A percentile compares a stretch with the other conserved stretches of the same genome.
These are phyloP conservation scores for Trichomonascaceae sp. DNA, from an alignment of 1,139 yeast species.

Conservation along the genomic window DNA sequence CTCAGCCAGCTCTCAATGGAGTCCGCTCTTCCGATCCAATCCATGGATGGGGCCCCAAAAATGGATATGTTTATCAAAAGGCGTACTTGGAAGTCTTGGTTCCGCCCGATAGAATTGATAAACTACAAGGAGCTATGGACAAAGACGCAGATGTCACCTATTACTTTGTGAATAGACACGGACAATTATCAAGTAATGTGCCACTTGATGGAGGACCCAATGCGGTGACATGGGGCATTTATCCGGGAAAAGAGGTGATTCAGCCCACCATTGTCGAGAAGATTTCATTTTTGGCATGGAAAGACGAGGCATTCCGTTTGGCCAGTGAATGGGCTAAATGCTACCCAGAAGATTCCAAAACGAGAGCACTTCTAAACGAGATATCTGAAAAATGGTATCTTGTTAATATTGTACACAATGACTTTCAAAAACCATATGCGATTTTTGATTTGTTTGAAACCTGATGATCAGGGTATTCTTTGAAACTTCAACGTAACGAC, in stretches of 20 bases:
- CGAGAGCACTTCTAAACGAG: conserved; percentile 40
- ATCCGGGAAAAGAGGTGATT: conserved; percentile 84
- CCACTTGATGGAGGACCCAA: conserved; percentile 68
- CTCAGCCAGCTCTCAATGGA: conserved; percentile 93
- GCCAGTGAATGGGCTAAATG: conserved; percentile 70
- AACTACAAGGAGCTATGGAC: conserved; percentile 42
- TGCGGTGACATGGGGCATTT: conserved; percentile 97
- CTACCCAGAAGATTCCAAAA: conserved; percentile 32
- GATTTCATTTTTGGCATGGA: conserved; percentile 89
- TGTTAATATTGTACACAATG: conserved; percentile 88
- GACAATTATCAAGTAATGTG: conserved; percentile 59
- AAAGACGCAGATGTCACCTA: conserved; percentile 55
- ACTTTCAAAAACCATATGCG: conserved; percentile 41
- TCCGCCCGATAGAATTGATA: conserved; percentile 48
- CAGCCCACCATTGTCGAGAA: conserved; percentile 94
- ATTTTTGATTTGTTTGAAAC: conserved; percentile 29
- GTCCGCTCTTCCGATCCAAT: conserved; percentile 60
- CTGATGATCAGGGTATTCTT: neutral
- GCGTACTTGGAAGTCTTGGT: conserved; percentile 82
- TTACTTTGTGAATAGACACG: conserved; percentile 66
- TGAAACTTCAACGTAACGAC: conserved; percentile 8
- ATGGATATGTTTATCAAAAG: conserved; percentile 90
- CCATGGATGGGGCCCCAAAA: conserved; percentile 94
- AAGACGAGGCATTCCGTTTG: conserved; percentile 85
- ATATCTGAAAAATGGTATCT: conserved; percentile 61